phyloP scores from a whole-genome alignment of 2,329 filamentous ascomycete genomes.

The Shiraia sp. region DNA sequence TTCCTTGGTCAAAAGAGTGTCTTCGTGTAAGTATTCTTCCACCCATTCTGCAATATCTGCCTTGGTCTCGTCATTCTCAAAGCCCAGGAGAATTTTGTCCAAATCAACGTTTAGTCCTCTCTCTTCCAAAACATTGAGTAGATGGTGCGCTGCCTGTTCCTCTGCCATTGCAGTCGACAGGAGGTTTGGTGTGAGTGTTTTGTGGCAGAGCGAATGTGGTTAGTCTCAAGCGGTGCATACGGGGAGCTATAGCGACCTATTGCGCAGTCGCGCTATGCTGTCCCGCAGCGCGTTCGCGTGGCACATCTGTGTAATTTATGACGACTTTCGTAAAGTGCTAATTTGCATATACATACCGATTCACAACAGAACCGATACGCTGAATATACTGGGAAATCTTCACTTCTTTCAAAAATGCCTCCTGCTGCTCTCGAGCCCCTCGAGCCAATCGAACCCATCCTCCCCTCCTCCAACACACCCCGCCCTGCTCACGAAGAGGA shows the following conservation, averaged over 20 bases:
- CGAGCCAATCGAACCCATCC: constrained; percentile 8
- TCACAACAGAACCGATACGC: background rate
- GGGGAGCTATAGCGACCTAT: constrained; percentile 20
- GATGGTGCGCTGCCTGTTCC: constrained; percentile 44
- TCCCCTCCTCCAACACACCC: constrained; percentile 9
- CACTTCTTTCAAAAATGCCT: constrained; percentile 24
- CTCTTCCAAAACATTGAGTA: constrained; percentile 51
- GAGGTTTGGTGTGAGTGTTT: constrained; percentile 19
- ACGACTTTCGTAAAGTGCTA: no score
- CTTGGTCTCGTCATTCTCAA: constrained; percentile 49
- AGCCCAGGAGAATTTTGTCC: constrained; percentile 54
- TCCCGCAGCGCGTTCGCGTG: constrained; percentile 30
- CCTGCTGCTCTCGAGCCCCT: constrained; percentile 31
- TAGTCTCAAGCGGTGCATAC: constrained; percentile 31
- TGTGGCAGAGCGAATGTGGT: constrained; percentile 27
- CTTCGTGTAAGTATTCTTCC: constrained; percentile 50
- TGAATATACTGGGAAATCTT: no score
- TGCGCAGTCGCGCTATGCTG: constrained; percentile 37
- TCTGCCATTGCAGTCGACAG: constrained; percentile 30
- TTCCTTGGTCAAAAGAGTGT: constrained; percentile 54
- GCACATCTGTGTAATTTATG: constrained; percentile 10
- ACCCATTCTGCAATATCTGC: constrained; percentile 51
- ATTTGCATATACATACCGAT: background rate
- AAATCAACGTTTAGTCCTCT: constrained; percentile 48
- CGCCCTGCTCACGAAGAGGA: constrained; percentile 73